Base-by-base conservation (phyloP, 169 alveolate species). In the Plasmodium falciparum region DNA sequence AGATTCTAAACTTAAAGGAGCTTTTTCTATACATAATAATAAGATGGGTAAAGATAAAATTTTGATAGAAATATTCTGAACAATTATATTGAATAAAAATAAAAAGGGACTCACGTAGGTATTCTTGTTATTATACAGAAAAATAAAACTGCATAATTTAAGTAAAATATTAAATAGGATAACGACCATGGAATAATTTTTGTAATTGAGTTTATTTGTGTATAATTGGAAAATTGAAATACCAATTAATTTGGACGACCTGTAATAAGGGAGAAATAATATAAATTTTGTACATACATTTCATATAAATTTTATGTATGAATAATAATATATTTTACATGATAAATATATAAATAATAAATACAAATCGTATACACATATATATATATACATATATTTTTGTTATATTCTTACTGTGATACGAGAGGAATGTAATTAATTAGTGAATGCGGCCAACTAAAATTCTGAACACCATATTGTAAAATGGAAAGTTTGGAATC, bases 1-100 rank as follows among this genome's bases (percentile, higher is more conserved):
- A 54, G 89, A 76, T 24, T 76, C 89, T 70, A 76, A 76, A 76
- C 54, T 76, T 63, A 76, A 58, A 29, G 89, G 89, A 20, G 89
- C 76, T 59, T 65, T 76, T 29, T 76, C 71, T 76, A 76, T 76
- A 66, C 89, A 76, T 24, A 76, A 56, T 15, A 76, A 45, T 56
- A 76, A 47, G 49, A 76, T 76, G 39, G 89, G 89, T 7, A 76
- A 73, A 24, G 89, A 67, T 52, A 76, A 76, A 52, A 76, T 65
- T 76, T 76, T 76, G 11, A 76, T 76, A 54, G 89, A 76, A 11
- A 76, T 56, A 49, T 76, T 76, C 47, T 76, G 89, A 63, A 76
- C 78, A 52, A 76, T 76, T 26, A 76, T 76, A 52, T 65, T 76
- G 12, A 76, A 47, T 76, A 76, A 69, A 56, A 76, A 49, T 66